phyloP scores from a whole-genome alignment of 352 stramenopile species.

The Peronospora tabacina region DNA sequence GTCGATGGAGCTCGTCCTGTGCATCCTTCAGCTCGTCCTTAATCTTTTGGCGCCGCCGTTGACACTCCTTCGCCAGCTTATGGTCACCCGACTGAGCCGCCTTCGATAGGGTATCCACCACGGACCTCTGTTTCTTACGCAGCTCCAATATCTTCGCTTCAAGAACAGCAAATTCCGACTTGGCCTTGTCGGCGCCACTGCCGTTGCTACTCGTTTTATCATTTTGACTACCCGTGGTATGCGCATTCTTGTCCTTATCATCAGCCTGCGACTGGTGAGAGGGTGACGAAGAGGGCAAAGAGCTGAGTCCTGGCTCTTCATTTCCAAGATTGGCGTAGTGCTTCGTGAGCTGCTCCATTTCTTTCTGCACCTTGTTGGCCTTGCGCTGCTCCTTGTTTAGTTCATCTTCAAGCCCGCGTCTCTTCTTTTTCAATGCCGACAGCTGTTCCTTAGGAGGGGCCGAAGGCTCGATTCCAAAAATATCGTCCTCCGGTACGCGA shows the following conservation, averaged over 20 bases:
- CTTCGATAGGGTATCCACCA: slow-evolving; percentile 68
- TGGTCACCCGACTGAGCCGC: slow-evolving; percentile 62
- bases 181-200: slow-evolving; percentile 22
- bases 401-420: slow-evolving; percentile 69
- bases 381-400: slow-evolving; percentile 76
- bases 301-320: slow-evolving; percentile 32
- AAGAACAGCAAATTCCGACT: slow-evolving; percentile 47
- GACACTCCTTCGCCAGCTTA: slow-evolving; percentile 66
- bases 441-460: slow-evolving; percentile 51
- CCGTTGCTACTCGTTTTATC: slow-evolving; percentile 29
- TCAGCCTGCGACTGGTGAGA: slow-evolving; percentile 32
- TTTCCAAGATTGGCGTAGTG: slow-evolving; percentile 43
- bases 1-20: slow-evolving; percentile 52
- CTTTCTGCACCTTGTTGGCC: slow-evolving; percentile 59
- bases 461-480: slow-evolving; percentile 66
- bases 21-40: slow-evolving; percentile 70
- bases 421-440: slow-evolving; percentile 53
- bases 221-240: slow-evolving; percentile 14
- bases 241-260: slow-evolving; percentile 25
- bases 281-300: slow-evolving; percentile 29
- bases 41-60: slow-evolving; percentile 61
- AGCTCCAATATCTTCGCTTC: slow-evolving; percentile 70
- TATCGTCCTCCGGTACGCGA: slow-evolving; percentile 60
- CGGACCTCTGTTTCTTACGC: slow-evolving; percentile 66
- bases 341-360: slow-evolving; percentile 81